A percentile compares a stretch with the other conserved stretches of the same genome.
Conservation (phyloP, 2,329 filamentous ascomycete species). For the Diaporthe amygdali region DNA sequence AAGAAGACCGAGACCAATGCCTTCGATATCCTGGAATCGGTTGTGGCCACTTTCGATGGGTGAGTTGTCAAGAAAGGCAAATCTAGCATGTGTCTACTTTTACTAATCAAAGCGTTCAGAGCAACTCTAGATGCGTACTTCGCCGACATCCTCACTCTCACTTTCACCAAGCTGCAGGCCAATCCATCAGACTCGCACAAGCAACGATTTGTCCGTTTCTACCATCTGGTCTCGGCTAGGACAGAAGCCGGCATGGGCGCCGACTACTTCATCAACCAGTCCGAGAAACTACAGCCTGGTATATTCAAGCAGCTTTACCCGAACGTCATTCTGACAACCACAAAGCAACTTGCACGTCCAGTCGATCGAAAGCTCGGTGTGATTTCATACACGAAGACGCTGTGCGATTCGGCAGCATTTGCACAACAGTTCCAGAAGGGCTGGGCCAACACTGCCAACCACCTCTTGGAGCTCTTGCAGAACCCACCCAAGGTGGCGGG, state of each 20-base stretch:
- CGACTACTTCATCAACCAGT: constrained; percentile 87
- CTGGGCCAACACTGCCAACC: constrained; percentile 88
- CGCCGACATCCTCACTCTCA: constrained; percentile 76
- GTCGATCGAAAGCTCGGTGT: constrained; percentile 93
- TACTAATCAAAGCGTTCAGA: constrained; percentile 42
- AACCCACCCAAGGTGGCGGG: constrained; percentile 77
- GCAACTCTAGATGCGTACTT: constrained; percentile 77
- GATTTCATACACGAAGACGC: constrained; percentile 89
- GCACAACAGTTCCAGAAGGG: constrained; percentile 83
- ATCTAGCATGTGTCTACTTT: not conserved
- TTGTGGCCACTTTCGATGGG: constrained; percentile 75
- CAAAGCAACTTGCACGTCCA: constrained; percentile 85
- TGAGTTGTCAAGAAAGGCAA: constrained; percentile 48
- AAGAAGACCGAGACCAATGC: constrained; percentile 86
- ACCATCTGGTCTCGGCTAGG: constrained; percentile 84
- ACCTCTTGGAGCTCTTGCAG: constrained; percentile 86
- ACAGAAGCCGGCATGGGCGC: constrained; percentile 83
- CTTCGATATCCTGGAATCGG: constrained; percentile 87
- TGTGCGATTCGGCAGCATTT: constrained; percentile 86
- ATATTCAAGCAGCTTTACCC: constrained; percentile 88
- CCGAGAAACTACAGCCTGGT: constrained; percentile 80
- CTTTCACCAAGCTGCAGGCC: constrained; percentile 79
- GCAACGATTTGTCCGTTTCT: constrained; percentile 89
- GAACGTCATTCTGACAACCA: constrained; percentile 84
- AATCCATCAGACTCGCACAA: constrained; percentile 78